A percentile compares a stretch with the other conserved stretches of the same genome.
phyloP scores from a whole-genome alignment of 2,329 filamentous ascomycete species.

The Didymellaceae sp. region DNA sequence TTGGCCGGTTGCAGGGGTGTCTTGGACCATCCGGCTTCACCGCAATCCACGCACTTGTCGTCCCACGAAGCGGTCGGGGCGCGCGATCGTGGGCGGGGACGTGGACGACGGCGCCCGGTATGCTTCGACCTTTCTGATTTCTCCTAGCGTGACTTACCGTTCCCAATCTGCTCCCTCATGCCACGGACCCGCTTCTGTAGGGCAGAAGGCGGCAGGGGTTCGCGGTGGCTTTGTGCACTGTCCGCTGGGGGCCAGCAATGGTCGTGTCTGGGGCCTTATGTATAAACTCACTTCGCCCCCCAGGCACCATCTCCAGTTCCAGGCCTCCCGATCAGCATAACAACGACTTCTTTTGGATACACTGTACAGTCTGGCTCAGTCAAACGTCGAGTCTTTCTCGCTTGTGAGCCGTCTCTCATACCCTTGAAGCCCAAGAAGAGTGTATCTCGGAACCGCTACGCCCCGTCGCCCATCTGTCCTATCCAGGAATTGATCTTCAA shows the following conservation, averaged over 20 bases:
- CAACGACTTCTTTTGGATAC: slow-evolving; percentile 30
- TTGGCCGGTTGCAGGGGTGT: slow-evolving; percentile 32
- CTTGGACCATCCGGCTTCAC: slow-evolving; percentile 35
- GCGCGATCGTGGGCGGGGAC: slow-evolving; percentile 48
- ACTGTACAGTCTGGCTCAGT: slow-evolving; percentile 17
- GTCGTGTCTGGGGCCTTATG: slow-evolving; percentile 38
- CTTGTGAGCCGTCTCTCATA: slow-evolving; percentile 33
- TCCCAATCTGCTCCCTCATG: slow-evolving; percentile 43
- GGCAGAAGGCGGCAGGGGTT: slow-evolving; percentile 44
- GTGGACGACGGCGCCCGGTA: slow-evolving; percentile 38
- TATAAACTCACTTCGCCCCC: slow-evolving; percentile 49
- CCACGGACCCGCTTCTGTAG: slow-evolving; percentile 41
- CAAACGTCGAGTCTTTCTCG: slow-evolving; percentile 20
- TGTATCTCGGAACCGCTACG: slow-evolving; percentile 27
- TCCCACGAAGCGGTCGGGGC: slow-evolving; percentile 44
- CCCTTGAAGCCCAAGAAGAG: slow-evolving; percentile 36
- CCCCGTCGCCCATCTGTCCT: slow-evolving; percentile 33
- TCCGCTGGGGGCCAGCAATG: slow-evolving; percentile 39
- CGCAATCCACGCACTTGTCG: slow-evolving; percentile 42
- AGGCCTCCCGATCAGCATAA: slow-evolving; percentile 44
- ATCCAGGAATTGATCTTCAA: slow-evolving; percentile 37
- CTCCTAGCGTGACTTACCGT: slow-evolving; percentile 47
- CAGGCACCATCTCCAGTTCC: slow-evolving; percentile 33
- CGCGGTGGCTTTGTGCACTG: slow-evolving; percentile 41
- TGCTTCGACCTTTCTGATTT: slow-evolving; percentile 42